Percentiles rank a stretch among this genome's conserved stretches.
Conservation (phyloP, 73 alveolate species). For the Tetrahymena malaccensis region DNA sequence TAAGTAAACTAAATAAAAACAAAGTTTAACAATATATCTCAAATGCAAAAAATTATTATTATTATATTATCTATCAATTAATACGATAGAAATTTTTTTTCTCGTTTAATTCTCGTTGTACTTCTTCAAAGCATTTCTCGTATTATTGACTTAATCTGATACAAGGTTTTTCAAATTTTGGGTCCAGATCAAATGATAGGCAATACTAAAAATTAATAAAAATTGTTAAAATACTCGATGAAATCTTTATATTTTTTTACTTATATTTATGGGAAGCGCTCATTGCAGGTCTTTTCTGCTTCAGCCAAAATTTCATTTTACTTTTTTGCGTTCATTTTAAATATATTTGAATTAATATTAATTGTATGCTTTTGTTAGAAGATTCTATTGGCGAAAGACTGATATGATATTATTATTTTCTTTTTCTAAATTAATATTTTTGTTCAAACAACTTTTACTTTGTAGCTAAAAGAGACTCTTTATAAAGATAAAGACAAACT, state of each 20-base stretch:
- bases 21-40: not conserved
- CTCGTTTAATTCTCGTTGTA: not conserved
- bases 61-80: not conserved
- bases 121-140: not conserved
- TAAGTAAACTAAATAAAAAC: not conserved
- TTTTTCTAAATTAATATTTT: too few relatives aligned
- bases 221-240: not conserved
- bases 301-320: not conserved
- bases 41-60: not conserved
- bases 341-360: too few relatives aligned
- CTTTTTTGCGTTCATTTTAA: not conserved
- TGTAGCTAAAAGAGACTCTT: too few relatives aligned
- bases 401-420: not conserved
- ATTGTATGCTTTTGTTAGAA: not conserved
- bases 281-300: not conserved
- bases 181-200: not conserved
- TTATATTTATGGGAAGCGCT: not conserved
- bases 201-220: not conserved
- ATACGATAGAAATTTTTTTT: not conserved
- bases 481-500: too few relatives aligned
- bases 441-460: not conserved
- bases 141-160: not conserved
- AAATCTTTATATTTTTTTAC: not conserved
- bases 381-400: not conserved
- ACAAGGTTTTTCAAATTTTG: not conserved